phyloP scores from a whole-genome alignment of 768 basidiomycete species.

The Xerocomellus intermedius region DNA sequence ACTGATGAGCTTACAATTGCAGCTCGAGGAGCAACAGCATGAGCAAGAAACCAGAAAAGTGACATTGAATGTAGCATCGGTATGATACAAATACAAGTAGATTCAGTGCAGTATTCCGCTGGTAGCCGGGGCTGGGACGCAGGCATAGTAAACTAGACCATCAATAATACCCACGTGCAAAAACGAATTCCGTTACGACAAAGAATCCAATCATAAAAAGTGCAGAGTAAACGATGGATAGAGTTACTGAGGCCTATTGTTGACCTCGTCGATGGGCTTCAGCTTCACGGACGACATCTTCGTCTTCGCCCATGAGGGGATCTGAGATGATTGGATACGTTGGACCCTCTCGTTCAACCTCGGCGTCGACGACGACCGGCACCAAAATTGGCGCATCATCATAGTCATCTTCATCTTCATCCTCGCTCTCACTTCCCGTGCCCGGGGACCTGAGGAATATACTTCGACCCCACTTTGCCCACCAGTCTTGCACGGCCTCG shows the following conservation, averaged over 20 bases:
- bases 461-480: slow-evolving; percentile 49
- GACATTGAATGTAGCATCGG: slow-evolving; percentile 1
- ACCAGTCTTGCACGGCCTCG: slow-evolving; percentile 62
- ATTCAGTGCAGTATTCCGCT: background rate
- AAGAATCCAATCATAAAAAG: background rate
- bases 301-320: slow-evolving; percentile 12
- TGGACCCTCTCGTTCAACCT: slow-evolving; percentile 10
- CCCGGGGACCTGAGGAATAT: slow-evolving; percentile 1
- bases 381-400: background rate
- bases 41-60: slow-evolving; percentile 21
- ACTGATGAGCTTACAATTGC: background rate
- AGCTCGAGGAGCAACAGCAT: slow-evolving; percentile 31
- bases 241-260: background rate
- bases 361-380: slow-evolving; percentile 9
- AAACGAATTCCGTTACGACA: background rate
- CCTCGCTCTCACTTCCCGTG: background rate
- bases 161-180: background rate
- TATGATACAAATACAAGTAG: background rate
- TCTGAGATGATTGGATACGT: slow-evolving; percentile 11
- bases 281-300: slow-evolving; percentile 9
- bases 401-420: background rate
- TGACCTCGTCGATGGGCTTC: background rate
- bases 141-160: background rate
- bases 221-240: background rate
- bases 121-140: background rate